phyloP scores from a whole-genome alignment of 441 rosid genomes.

The Eruca vesicaria region DNA sequence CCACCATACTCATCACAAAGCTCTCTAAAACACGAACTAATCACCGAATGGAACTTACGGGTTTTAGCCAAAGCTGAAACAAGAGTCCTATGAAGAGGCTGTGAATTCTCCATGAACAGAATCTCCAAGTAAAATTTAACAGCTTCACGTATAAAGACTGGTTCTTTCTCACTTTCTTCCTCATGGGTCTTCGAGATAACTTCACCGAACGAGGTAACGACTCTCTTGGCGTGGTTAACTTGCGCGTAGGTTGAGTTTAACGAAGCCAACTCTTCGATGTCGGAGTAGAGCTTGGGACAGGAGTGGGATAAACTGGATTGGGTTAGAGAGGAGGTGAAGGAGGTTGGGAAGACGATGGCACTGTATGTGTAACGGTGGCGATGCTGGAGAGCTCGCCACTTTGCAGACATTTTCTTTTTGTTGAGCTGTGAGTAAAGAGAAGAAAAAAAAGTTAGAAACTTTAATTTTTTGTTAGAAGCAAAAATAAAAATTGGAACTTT shows the following conservation, averaged over 20 bases:
- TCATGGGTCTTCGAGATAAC: constrained; percentile 33
- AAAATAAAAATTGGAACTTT: neutral
- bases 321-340: constrained; percentile 47
- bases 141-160: constrained; percentile 35
- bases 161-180: constrained; percentile 25
- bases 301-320: constrained; percentile 38
- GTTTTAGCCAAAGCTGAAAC: constrained; percentile 70
- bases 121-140: constrained; percentile 62
- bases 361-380: constrained; percentile 94
- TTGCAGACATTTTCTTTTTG: constrained; percentile 72
- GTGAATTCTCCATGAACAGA: constrained; percentile 78
- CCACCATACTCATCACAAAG: constrained; percentile 67
- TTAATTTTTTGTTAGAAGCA: neutral
- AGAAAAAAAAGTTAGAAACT: neutral
- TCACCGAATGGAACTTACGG: constrained; percentile 45
- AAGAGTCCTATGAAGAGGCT: constrained; percentile 76
- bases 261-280: constrained; percentile 55
- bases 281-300: constrained; percentile 44
- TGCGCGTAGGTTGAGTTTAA: constrained; percentile 79
- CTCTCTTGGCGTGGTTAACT: constrained; percentile 60
- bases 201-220: constrained; percentile 60
- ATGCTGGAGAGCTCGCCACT: constrained; percentile 95
- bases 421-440: constrained; percentile 1
- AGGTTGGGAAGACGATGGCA: constrained; percentile 66
- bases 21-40: constrained; percentile 55